Evolutionary conservation across 306 rosid species (phyloP), one percentile per base, ranked within the genome.

Genomic region (Erythrophleum fordii): DNA sequence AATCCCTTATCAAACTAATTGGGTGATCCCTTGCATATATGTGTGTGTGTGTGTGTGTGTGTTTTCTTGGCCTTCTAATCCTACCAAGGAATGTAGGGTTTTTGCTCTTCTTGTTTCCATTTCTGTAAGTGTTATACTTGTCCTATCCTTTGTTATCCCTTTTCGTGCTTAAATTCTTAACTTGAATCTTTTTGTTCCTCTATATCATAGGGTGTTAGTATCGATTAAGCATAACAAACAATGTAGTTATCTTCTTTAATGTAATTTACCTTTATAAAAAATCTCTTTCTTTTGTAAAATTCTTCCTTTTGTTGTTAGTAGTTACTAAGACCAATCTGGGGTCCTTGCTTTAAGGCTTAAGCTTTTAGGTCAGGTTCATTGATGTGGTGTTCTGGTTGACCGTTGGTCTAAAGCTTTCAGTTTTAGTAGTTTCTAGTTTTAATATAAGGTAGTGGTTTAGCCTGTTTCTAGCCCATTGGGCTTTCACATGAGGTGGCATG

Each of bases 11-110:
- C 73, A 39, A 60, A 42, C 60, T 60, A 44, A 52, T 82, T 14
- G 17, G 39, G 68, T 29, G 34, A 61, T 59, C 37, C 66, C 39
- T 59, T 61, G 0, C 2, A 28, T 29, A 8, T 29, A 22, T 41
- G 74, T 82, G 39, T 37, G 74, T 26, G 3, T 77, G 62, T 67
- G 3, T 25, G n/a, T n/a, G n/a, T n/a, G n/a, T n/a, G 61, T 26
- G 67, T 8, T 12, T 60, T 60, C 14, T 23, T 65, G 46, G 8
- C 71, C 37, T 13, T 60, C 20, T 34, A 64, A 7, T 34, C 13
- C 28, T 29, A 39, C 2, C 31, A 28, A 16, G 8, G 26, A 39
- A 39, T n/a, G n/a, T 16, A 39, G 25, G 23, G n/a, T 61, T 6
- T 6, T 45, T 18, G 8, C 48, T n/a, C n/a, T n/a, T 65, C 16